Percentiles rank a stretch among this genome's conserved stretches.
Conservation (phyloP, 2,329 filamentous ascomycete genomes). For the Alternaria panax region DNA sequence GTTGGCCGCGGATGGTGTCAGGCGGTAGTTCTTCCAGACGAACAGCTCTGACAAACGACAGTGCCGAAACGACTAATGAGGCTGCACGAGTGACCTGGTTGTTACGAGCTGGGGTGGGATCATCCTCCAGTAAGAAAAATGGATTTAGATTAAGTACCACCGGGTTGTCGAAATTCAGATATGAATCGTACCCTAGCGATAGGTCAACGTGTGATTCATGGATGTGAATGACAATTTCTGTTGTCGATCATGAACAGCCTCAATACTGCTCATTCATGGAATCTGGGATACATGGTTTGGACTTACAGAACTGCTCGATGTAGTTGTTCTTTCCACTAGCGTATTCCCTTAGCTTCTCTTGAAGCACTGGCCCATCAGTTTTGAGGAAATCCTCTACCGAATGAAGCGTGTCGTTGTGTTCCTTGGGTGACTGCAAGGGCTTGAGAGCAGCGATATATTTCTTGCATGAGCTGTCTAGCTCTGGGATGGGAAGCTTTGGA, state of each 20-base stretch:
- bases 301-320: constrained; percentile 97
- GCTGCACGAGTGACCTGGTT: constrained; percentile 96
- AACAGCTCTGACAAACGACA: constrained; percentile 92
- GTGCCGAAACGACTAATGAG: constrained; percentile 85
- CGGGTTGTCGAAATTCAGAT: constrained; percentile 96
- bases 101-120: constrained; percentile 93
- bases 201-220: constrained; percentile 30
- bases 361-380: constrained; percentile 80
- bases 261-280: neutral
- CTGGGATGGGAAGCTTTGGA: constrained; percentile 91
- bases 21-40: constrained; percentile 91
- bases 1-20: constrained; percentile 81
- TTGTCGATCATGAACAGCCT: constrained; percentile 13
- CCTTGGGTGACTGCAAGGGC: constrained; percentile 80
- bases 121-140: constrained; percentile 96
- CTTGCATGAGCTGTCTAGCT: constrained; percentile 77
- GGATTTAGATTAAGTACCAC: constrained; percentile 97
- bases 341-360: constrained; percentile 90
- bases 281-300: neutral
- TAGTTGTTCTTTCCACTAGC: constrained; percentile 91
- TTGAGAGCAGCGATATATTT: constrained; percentile 81
- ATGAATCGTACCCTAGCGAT: constrained; percentile 90
- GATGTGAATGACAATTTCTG: constrained; percentile 8
- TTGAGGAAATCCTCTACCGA: constrained; percentile 85
- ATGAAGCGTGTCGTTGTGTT: constrained; percentile 81